phyloP scores from a whole-genome alignment of 228 moss, liverwort and hornwort species.

The Sphagnum magellanicum region DNA sequence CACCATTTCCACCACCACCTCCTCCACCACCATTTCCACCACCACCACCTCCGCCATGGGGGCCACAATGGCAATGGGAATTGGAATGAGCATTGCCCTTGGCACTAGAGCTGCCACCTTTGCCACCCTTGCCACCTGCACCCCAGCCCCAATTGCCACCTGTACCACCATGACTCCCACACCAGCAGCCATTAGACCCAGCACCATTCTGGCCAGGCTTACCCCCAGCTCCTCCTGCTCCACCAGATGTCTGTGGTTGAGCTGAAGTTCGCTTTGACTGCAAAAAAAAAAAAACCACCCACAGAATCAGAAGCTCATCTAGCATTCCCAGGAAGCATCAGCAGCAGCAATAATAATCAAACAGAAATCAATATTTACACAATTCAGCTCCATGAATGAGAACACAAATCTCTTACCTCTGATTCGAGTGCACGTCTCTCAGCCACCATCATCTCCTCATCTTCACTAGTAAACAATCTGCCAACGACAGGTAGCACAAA shows the following conservation, averaged over 20 bases:
- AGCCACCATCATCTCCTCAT: too few relatives aligned
- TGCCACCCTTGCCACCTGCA: conserved; percentile 5
- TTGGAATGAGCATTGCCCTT: conserved; percentile 15
- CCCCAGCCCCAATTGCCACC: neutral
- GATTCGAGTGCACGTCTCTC: too few relatives aligned
- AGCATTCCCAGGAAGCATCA: neutral
- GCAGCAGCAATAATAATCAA: neutral
- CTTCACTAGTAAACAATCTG: too few relatives aligned
- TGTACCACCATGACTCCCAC: conserved; percentile 21
- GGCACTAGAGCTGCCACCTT: conserved; percentile 2
- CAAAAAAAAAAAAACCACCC: neutral
- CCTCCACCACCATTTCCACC: conserved; percentile 15
- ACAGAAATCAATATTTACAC: neutral
- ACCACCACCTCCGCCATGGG: conserved; percentile 28
- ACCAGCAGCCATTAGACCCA: conserved; percentile 16
- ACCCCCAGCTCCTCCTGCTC: conserved; percentile 39
- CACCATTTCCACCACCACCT: conserved; percentile 2
- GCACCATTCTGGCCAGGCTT: conserved; percentile 24
- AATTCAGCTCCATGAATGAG: neutral
- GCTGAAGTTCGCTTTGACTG: neutral
- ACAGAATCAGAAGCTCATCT: neutral
- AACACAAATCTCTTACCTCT: neutral
- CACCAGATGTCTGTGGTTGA: conserved; percentile 8
- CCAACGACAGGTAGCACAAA: too few relatives aligned
- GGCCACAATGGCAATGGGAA: conserved; percentile 30